Evolutionary conservation across 2,329 filamentous ascomycete genomes (phyloP).

Genomic region (Blastomyces percursus): DNA sequence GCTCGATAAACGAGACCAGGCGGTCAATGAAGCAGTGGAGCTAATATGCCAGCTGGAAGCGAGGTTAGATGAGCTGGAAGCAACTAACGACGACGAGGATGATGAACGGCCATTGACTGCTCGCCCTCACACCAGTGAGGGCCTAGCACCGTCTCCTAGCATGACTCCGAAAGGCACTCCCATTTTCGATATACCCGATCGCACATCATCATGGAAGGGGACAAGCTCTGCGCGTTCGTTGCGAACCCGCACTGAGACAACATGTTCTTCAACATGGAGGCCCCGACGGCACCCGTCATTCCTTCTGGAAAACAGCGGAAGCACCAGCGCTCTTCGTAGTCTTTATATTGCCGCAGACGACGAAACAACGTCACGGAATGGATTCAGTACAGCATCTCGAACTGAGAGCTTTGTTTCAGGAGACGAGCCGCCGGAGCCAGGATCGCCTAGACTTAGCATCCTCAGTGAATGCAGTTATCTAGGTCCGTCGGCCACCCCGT

Average conservation of each 20-base stretch:
- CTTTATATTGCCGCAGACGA: slow-evolving; percentile 23
- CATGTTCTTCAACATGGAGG: slow-evolving; percentile 21
- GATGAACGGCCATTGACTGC: slow-evolving; percentile 18
- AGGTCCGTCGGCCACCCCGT: slow-evolving; percentile 22
- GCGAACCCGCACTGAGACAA: slow-evolving; percentile 10
- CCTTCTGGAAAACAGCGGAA: slow-evolving; percentile 26
- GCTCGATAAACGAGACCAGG: slow-evolving; percentile 31
- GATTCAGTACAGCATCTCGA: slow-evolving; percentile 24
- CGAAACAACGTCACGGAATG: slow-evolving; percentile 20
- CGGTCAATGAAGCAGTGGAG: slow-evolving; percentile 34
- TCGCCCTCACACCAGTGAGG: slow-evolving; percentile 20
- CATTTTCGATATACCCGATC: slow-evolving; percentile 29
- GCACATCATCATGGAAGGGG: slow-evolving; percentile 28
- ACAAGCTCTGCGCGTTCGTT: slow-evolving; percentile 15
- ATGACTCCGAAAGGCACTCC: slow-evolving; percentile 22
- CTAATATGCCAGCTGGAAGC: slow-evolving; percentile 35
- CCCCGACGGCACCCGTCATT: slow-evolving; percentile 28
- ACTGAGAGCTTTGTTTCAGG: slow-evolving; percentile 29
- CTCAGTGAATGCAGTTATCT: slow-evolving; percentile 38
- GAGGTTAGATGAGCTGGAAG: slow-evolving; percentile 26
- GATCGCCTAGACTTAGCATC: slow-evolving; percentile 33
- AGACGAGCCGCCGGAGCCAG: slow-evolving; percentile 24
- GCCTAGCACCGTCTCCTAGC: slow-evolving; percentile 9
- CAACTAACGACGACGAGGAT: neutral
- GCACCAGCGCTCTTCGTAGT: slow-evolving; percentile 31